A percentile compares a stretch with the other conserved stretches of the same genome.
Conservation (phyloP, 2,329 filamentous ascomycete genomes). For the Cladophialophora immunda region DNA sequence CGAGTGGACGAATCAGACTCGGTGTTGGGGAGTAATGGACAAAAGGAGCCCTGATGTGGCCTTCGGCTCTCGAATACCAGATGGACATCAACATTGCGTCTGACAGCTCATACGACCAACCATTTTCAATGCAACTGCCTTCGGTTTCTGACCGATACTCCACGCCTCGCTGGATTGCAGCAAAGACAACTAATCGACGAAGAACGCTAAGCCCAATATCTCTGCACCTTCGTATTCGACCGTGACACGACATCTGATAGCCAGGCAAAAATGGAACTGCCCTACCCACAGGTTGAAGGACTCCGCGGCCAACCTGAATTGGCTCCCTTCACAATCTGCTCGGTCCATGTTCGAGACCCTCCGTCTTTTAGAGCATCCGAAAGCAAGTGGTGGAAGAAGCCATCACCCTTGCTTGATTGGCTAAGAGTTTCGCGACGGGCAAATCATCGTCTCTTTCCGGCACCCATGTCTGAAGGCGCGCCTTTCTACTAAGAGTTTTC, state of each 20-base stretch:
- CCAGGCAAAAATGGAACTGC: background rate
- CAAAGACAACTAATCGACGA: background rate
- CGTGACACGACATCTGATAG: background rate
- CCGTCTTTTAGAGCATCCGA: background rate
- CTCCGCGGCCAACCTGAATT: background rate
- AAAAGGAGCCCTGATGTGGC: background rate
- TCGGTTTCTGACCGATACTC: background rate
- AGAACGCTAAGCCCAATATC: background rate
- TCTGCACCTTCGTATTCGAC: background rate
- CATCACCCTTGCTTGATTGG: background rate
- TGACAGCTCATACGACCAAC: background rate
- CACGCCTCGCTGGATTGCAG: background rate
- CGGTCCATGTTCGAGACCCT: background rate
- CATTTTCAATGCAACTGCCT: background rate
- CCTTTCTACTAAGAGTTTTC: background rate
- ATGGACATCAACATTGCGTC: background rate
- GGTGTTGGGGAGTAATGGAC: background rate
- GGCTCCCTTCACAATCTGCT: background rate
- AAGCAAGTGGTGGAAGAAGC: background rate
- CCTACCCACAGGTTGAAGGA: background rate
- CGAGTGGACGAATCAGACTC: background rate
- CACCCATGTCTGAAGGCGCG: background rate
- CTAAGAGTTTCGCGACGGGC: background rate
- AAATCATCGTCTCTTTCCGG: background rate
- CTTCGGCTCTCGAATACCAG: background rate